Evolutionary conservation across 2,329 filamentous ascomycete species (phyloP).

Genomic region (Venturia effusa): DNA sequence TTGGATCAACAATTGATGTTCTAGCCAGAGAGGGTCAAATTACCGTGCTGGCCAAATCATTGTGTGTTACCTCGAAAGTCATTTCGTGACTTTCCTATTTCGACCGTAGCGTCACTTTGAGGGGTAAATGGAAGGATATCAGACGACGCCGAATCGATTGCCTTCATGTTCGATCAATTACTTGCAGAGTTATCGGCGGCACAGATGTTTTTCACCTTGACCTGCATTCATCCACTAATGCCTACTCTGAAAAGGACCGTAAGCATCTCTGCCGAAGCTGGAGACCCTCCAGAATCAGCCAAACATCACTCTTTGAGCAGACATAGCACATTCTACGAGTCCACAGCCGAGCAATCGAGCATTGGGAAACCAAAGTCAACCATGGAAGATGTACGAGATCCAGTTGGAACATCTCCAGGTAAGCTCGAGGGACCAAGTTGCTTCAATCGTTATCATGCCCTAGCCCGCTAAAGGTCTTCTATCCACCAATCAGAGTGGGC

Average conservation of each 20-base stretch:
- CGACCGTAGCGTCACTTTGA: not conserved
- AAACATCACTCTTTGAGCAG: conserved; percentile 2
- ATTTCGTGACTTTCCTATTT: not conserved
- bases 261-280: not conserved
- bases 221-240: not conserved
- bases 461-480: not conserved
- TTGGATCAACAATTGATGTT: too few relatives aligned
- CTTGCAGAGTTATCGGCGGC: too few relatives aligned
- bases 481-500: not conserved
- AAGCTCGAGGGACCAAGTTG: not conserved
- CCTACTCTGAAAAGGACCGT: not conserved
- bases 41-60: not conserved
- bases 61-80: not conserved
- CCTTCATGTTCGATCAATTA: not conserved
- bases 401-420: not conserved
- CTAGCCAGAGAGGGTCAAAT: too few relatives aligned
- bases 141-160: not conserved
- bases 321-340: not conserved
- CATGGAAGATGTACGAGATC: not conserved
- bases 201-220: too few relatives aligned
- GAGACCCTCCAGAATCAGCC: not conserved
- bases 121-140: not conserved
- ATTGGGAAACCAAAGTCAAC: not conserved
- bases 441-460: not conserved
- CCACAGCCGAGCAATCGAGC: not conserved